Evolutionary conservation across 2,329 filamentous ascomycete genomes (phyloP), one percentile per base, ranked within the genome.

Genomic region (Microsporum canis): DNA sequence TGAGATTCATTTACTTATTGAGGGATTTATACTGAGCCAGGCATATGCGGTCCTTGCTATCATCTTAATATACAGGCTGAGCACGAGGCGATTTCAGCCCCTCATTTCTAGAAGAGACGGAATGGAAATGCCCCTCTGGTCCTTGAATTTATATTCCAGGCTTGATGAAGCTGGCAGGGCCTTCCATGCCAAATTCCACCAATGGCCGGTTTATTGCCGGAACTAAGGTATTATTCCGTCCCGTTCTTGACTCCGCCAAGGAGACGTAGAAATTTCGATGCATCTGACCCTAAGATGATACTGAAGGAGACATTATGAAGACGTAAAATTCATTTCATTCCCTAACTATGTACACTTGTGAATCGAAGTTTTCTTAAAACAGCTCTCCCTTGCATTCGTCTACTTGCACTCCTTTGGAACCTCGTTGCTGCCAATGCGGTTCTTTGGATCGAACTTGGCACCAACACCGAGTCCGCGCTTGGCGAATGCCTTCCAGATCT

Each of bases 401-500:
- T 55, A 55, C 51, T 23, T 55, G 23, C 51, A 55, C 31, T 55
- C 51, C 3, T 34, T 23, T 57, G 55, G 55, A 34, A 57, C 55
- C 12, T 29, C 27, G 29, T 8, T 57, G 55, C 55, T 57, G 23
- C 55, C 55, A 29, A 23, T 43, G 23, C 55, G 55, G 17, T 14
- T 29, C 36, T 29, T 41, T 57, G 31, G 38, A 29, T 57, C 39
- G 36, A 14, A 57, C 6, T 29, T 43, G 36, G 55, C 55, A 29
- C 55, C 55, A 6, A 17, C 17, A 34, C 62, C 62, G 33, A 63
- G 36, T 39, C 59, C 53, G 45, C 62, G 62, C 60, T 63, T 63
- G 14, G 62, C 62, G 45, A 63, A 63, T 14, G 38, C 57, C 12
- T 47, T 60, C 62, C 62, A 63, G 62, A 63, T 60, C 45, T 63